phyloP scores from a whole-genome alignment of 2,329 filamentous ascomycete species.

The Arthrobotrys musiformis region DNA sequence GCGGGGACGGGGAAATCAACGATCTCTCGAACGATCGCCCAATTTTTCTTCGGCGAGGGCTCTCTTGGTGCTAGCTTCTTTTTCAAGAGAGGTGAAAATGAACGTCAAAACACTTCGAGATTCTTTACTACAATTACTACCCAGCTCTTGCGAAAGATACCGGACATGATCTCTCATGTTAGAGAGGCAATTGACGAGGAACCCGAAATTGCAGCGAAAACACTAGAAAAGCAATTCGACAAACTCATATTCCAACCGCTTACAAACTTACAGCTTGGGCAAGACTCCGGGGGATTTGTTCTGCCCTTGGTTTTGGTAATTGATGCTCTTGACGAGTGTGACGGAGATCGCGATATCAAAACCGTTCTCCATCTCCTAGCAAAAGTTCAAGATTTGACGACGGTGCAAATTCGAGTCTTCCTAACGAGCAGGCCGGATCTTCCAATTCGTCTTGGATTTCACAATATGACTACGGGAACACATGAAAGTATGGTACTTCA shows the following conservation, averaged over 20 bases:
- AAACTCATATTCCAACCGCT: slow-evolving; percentile 8
- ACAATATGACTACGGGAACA: slow-evolving; percentile 21
- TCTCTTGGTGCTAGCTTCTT: slow-evolving; percentile 23
- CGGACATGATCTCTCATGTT: not conserved
- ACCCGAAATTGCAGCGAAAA: slow-evolving; percentile 54
- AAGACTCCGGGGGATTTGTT: not conserved
- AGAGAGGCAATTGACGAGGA: not conserved
- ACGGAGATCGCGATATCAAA: slow-evolving; percentile 60
- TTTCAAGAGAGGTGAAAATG: slow-evolving; percentile 25
- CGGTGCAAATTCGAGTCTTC: not conserved
- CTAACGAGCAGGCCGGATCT: slow-evolving; percentile 56
- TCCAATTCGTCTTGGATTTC: slow-evolving; percentile 56
- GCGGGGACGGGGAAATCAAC: slow-evolving; percentile 60
- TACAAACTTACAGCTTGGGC: not conserved
- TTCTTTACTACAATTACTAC: slow-evolving; percentile 40
- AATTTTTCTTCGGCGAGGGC: slow-evolving; percentile 12
- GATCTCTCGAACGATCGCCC: slow-evolving; percentile 50
- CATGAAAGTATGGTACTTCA: slow-evolving; percentile 46
- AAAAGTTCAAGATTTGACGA: slow-evolving; percentile 46
- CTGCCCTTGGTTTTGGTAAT: slow-evolving; percentile 57
- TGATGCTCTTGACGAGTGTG: slow-evolving; percentile 61
- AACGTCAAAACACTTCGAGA: slow-evolving; percentile 3
- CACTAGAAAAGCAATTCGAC: slow-evolving; percentile 60
- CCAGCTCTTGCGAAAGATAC: not conserved
- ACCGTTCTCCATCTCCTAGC: slow-evolving; percentile 54